Percentiles rank a stretch among this genome's conserved stretches.
Evolutionary conservation across 2,329 filamentous ascomycete species (phyloP).

Genomic region (Colletotrichum karsti): DNA sequence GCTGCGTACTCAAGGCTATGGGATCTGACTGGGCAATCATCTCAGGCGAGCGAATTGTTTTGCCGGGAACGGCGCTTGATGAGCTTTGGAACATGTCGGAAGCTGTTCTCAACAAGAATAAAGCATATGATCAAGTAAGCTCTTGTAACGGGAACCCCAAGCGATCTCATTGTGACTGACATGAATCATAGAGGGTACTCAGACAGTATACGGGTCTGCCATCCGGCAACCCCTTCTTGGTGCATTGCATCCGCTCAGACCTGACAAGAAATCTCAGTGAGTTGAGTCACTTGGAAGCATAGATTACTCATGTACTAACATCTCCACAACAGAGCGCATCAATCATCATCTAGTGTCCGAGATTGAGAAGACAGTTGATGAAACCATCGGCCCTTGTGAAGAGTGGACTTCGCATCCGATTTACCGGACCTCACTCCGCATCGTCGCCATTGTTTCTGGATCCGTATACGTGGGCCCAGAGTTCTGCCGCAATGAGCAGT

Average conservation of each 20-base stretch:
- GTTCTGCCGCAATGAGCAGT: conserved; percentile 49
- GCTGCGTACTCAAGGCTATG: neutral
- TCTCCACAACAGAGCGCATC: neutral
- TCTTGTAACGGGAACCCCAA: too few relatives aligned
- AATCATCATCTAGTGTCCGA: neutral
- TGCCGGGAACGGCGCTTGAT: neutral
- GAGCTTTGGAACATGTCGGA: conserved; percentile 18
- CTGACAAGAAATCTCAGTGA: conserved; percentile 5
- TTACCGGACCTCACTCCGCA: conserved; percentile 45
- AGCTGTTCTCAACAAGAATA: conserved; percentile 10
- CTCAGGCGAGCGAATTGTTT: conserved; percentile 1
- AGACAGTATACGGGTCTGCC: conserved; percentile 14
- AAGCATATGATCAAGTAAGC: conserved; percentile 7
- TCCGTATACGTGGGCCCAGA: conserved; percentile 53
- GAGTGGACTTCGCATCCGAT: conserved; percentile 47
- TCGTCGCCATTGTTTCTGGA: conserved; percentile 52
- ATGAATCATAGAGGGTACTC: neutral
- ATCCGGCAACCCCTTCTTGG: conserved; percentile 12
- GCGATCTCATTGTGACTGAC: neutral
- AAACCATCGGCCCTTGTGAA: conserved; percentile 40
- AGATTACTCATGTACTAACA: too few relatives aligned
- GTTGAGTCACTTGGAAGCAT: too few relatives aligned
- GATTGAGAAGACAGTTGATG: conserved; percentile 33
- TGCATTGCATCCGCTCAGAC: conserved; percentile 13
- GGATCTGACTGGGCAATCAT: neutral